Base-by-base conservation (phyloP, 148 eudicot species). In the Persicaria tinctoria region DNA sequence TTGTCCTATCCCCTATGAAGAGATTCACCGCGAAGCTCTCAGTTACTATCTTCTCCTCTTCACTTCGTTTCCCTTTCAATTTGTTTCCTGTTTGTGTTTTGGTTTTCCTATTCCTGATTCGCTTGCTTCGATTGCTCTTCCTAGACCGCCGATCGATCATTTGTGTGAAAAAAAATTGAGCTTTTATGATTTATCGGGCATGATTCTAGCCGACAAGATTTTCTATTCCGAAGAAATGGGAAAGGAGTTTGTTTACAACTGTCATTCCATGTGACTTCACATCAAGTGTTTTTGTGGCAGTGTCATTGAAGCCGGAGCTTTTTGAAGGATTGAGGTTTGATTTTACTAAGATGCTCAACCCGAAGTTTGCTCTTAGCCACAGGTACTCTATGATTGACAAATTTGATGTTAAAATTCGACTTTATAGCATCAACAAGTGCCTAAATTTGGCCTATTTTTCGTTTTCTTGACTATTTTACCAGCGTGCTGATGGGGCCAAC, bases 261-360 rank as follows among this genome's bases (percentile, higher is more conserved):
- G 9, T 38, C 5, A 38, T 2, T 41, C 46, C 10, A 27, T 72
- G 6, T 44, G 20, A n/a, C 51, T 23, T 17, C 3, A 57, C 51
- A 74, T 73, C 54, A 46, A 78, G 41, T 82, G 53, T 18, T 45
- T 83, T 32, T 70, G 70, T 53, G 53, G 77, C 92, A 95, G 99
- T 95, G 92, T 89, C 96, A 73, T 76, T 95, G 76, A 95, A 95
- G 92, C 99, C 98, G 12, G 99, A 95, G 74, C 84, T 81, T 32
- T 95, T 95, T 82, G 99, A 95, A 80, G 99, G 99, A 75, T 78
- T 91, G 87, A 97, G 97, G n/a, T 88, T 95, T 82, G 99, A 95
- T 81, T 95, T 89, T 68, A 87, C 87, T 5, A 95, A 86, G 87
- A 93, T 90, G 68, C 89, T 95, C 72, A 92, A 82, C 80, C 97